Evolutionary conservation across 2,329 filamentous ascomycete species (phyloP), one percentile per base, ranked within the genome.

Genomic region (Arthrinium puccinioides): DNA sequence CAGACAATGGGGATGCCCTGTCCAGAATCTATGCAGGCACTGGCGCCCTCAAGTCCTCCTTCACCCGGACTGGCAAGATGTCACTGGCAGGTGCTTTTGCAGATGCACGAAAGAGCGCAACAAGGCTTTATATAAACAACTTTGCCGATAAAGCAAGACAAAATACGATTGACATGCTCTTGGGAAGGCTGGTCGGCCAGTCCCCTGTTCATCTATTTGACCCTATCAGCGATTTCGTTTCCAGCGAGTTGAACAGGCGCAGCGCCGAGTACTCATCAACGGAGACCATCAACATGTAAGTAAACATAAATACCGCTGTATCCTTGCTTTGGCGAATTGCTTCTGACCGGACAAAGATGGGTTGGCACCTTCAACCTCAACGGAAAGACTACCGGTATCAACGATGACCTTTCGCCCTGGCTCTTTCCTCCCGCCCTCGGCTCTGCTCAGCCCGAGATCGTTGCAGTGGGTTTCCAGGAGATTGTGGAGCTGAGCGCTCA

Each of bases 401-500:
- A 81, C 15, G 74, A 87, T 44, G 89, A 97, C 54, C 68, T 98
- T 10, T 83, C 85, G 1, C 70, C 82, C 2, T 98, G 92, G 92
- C 67, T 98, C 4, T 88, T 84, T 53, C 85, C 86, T 1, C 63
- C 72, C 4, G 59, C 59, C 26, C 52, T 72, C 9, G 72, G 76
- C 5, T 59, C 77, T 4, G 69, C 76, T 32, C 79, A 85, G 43
- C 89, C 92, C 6, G 85, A 90, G 41, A 85, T 98, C 25, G 80
- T 94, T 36, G 88, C 84, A 7, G 82, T 96, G 13, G 92, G 87
- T 0, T 97, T 98, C 51, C 92, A 98, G 56, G 92, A 98, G 60
- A 97, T 98, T 44, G 92, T 98, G n/a, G 87, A 95, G 54, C 68
- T 98, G 32, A 96, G 87, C 50, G 92, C 94, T 13, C 90, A 97